Conservation (phyloP, 495 filamentous ascomycete genomes). For the Neurospora discreta region DNA sequence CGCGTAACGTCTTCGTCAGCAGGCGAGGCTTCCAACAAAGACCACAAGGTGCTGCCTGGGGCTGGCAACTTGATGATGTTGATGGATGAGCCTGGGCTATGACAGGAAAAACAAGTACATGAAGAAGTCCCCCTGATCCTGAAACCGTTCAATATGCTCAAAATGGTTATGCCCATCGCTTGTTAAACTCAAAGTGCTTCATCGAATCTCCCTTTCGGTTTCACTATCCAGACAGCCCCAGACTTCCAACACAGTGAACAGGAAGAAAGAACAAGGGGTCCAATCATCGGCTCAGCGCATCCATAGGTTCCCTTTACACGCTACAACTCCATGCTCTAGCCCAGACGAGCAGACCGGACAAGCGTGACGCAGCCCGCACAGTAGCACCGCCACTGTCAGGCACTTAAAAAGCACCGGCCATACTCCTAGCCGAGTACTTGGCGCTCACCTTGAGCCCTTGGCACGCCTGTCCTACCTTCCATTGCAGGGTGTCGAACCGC, state of each 20-base stretch:
- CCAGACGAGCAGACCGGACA: not conserved
- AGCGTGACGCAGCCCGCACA: not conserved
- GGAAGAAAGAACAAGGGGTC: not conserved
- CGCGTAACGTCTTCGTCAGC: not conserved
- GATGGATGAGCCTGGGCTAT: not conserved
- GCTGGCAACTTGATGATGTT: not conserved
- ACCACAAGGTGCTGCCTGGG: not conserved
- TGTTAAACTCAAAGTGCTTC: not conserved
- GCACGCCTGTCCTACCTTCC: not conserved
- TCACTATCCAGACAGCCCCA: not conserved
- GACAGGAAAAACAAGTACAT: not conserved
- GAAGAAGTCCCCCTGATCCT: not conserved
- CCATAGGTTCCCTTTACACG: not conserved
- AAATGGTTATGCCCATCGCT: not conserved
- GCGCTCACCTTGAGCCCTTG: not conserved
- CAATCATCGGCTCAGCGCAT: not conserved
- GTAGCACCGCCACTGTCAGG: not conserved
- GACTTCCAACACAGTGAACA: not conserved
- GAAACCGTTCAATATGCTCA: not conserved
- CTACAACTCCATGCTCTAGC: too few relatives aligned
- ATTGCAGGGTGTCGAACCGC: not conserved
- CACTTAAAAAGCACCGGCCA: not conserved
- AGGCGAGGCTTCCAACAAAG: not conserved
- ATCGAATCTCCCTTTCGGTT: not conserved
- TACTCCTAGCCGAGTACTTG: not conserved